Base-by-base conservation (phyloP, 1,284 basidiomycete genomes). In the Heterobasidion occidentale region DNA sequence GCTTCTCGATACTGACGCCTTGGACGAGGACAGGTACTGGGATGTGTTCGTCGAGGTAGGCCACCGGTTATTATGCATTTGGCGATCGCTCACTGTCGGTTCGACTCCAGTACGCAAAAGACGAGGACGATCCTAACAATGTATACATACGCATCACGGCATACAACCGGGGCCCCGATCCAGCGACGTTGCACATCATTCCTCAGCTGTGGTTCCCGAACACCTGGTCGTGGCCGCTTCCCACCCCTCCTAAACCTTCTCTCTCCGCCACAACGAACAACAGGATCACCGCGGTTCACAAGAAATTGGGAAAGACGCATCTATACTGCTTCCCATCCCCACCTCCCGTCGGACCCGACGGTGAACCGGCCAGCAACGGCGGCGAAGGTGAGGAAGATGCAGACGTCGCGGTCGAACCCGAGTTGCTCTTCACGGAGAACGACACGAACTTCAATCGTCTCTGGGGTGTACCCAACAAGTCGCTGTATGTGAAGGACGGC, bases 151-250 rank as follows among this genome's bases (percentile, higher is more conserved):
- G 96, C 56, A 95, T 99, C 70, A 98, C 95, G 8, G 80, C 90
- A 7, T 99, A 98, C 76, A 99, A 99, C 72, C 87, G 96, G 48
- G 95, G 96, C 1, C 94, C 95, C 7, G 95, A 98, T 60, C 81
- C 92, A 2, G 94, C 96, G n/a, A 94, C 90, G 50, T 77, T 99
- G 56, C 96, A 98, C 71, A 82, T 99, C 64, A 78, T 99, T 51
- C 96, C 96, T 20, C 95, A 98, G 66, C 75, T 98, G 54, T 97
- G 92, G 87, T 99, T 98, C 77, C 86, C 92, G 36, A 99, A 99
- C 72, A 94, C 90, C 36, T 99, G 96, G 96, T 97, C 93, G 5
- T 99, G 96, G 96, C 80, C 85, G 27, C 75, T 84, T 58, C 86
- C 92, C 59, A 84, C 87, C 60, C 92, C 93, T 7, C 77, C 83